phyloP scores from a whole-genome alignment of 805 yeast genomes.

The Naumovozyma baii region DNA sequence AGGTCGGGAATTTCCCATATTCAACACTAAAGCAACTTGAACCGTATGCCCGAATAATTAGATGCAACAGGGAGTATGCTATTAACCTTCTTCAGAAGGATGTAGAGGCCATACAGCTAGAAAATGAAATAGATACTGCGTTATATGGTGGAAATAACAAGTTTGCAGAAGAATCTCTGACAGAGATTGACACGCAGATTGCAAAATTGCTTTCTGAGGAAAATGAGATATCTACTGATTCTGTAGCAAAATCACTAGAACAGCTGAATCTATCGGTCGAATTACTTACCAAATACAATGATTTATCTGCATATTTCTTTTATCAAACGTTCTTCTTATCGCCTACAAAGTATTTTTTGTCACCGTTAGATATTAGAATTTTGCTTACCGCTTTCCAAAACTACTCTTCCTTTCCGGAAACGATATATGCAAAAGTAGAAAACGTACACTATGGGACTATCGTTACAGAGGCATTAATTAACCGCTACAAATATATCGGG shows the following conservation, averaged over 20 bases:
- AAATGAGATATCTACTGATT: slow-evolving; percentile 1
- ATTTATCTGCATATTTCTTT: slow-evolving; percentile 48
- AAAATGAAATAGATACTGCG: slow-evolving; percentile 47
- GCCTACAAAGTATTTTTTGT: slow-evolving; percentile 54
- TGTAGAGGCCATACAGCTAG: slow-evolving; percentile 40
- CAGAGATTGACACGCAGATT: slow-evolving; percentile 42
- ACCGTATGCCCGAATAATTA: slow-evolving; percentile 58
- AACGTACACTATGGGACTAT: slow-evolving; percentile 58
- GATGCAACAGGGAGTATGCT: slow-evolving; percentile 50
- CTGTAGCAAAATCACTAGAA: not conserved
- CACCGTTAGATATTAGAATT: slow-evolving; percentile 73
- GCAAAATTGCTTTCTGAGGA: slow-evolving; percentile 27
- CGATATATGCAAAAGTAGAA: slow-evolving; percentile 53
- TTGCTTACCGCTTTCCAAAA: slow-evolving; percentile 51
- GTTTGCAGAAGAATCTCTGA: slow-evolving; percentile 45
- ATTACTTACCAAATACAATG: slow-evolving; percentile 25
- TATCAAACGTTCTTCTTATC: slow-evolving; percentile 73
- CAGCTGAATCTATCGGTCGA: slow-evolving; percentile 2
- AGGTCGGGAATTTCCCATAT: slow-evolving; percentile 49
- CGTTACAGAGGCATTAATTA: slow-evolving; percentile 47
- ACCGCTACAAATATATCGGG: slow-evolving; percentile 61
- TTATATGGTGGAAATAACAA: slow-evolving; percentile 52
- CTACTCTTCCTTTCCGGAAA: slow-evolving; percentile 60
- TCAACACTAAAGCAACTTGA: slow-evolving; percentile 31
- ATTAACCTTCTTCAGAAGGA: slow-evolving; percentile 51